These are phyloP conservation scores for Cyanodermella asteris DNA, from an alignment of 2,329 filamentous ascomycete genomes.

Conservation along the genomic window DNA sequence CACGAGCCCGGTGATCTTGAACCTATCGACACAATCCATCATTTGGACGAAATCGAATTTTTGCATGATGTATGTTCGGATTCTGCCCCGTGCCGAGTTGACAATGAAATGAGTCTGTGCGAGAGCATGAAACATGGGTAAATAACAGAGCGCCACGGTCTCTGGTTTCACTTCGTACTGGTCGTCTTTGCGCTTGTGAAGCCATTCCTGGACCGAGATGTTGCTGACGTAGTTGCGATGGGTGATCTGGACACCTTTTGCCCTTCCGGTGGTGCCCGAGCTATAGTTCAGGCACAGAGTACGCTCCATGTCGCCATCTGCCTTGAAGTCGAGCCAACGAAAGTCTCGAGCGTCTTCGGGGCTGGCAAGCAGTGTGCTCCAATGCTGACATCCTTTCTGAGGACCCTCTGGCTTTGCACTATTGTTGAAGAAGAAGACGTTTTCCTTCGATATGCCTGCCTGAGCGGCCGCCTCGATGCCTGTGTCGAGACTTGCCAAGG, in stretches of 20 bases:
- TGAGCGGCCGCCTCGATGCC: conserved; percentile 22
- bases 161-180: no score
- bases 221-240: conserved; percentile 59
- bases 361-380: conserved; percentile 19
- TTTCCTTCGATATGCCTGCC: conserved; percentile 17
- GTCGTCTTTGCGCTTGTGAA: no score
- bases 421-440: conserved; percentile 30
- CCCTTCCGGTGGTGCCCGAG: conserved; percentile 45
- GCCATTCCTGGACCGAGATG: conserved; percentile 35
- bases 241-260: conserved; percentile 68
- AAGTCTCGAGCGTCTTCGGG: conserved; percentile 15
- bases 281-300: conserved; percentile 6
- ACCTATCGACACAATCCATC: conserved; percentile 44
- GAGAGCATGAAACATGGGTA: conserved; percentile 58
- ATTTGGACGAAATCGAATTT: conserved; percentile 55
- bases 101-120: no score
- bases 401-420: no score
- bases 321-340: conserved; percentile 19
- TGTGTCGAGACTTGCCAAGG: no score
- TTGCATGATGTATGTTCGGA: conserved; percentile 56
- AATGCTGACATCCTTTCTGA: conserved; percentile 20
- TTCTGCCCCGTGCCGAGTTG: conserved; percentile 34
- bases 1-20: conserved; percentile 42
- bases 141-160: no score
- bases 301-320: conserved; percentile 13